phyloP scores from a whole-genome alignment of 345 rosid species.

The Erysimum cheiranthoides region DNA sequence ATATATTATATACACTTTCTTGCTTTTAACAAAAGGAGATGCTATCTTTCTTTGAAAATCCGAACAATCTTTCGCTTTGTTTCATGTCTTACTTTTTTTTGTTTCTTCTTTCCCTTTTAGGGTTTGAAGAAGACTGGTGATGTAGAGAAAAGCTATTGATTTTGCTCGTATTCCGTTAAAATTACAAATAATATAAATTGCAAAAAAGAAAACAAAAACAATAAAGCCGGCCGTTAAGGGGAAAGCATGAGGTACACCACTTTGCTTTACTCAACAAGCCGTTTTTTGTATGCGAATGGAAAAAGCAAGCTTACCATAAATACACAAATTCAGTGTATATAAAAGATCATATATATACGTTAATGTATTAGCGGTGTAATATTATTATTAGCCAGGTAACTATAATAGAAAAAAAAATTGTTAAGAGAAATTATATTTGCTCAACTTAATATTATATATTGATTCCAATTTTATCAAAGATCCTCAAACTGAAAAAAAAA shows the following conservation, averaged over 20 bases:
- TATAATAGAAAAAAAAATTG: background rate
- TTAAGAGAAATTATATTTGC: background rate
- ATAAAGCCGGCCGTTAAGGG: slow-evolving; percentile 49
- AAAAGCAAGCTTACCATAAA: slow-evolving; percentile 38
- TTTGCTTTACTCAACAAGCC: slow-evolving; percentile 47
- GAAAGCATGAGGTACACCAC: slow-evolving; percentile 44
- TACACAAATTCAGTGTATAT: slow-evolving; percentile 24
- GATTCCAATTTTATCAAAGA: background rate
- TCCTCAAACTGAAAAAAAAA: no score
- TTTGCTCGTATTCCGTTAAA: slow-evolving; percentile 36
- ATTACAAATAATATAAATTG: slow-evolving; percentile 11
- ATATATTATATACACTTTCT: slow-evolving; percentile 44
- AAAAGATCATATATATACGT: background rate
- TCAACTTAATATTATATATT: background rate
- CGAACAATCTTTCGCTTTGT: slow-evolving; percentile 47
- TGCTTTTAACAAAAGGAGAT: slow-evolving; percentile 48
- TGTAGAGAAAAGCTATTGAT: slow-evolving; percentile 30
- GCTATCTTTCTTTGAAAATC: slow-evolving; percentile 49
- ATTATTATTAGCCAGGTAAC: background rate
- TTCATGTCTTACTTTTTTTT: slow-evolving; percentile 45
- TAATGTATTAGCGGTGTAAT: background rate
- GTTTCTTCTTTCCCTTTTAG: slow-evolving; percentile 42
- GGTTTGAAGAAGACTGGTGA: slow-evolving; percentile 46
- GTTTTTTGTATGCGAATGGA: slow-evolving; percentile 39
- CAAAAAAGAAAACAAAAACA: background rate